Percentiles rank a stretch among this genome's conserved stretches.
phyloP scores from a whole-genome alignment of 257 asterid genomes.

The Solanum tarijense region DNA sequence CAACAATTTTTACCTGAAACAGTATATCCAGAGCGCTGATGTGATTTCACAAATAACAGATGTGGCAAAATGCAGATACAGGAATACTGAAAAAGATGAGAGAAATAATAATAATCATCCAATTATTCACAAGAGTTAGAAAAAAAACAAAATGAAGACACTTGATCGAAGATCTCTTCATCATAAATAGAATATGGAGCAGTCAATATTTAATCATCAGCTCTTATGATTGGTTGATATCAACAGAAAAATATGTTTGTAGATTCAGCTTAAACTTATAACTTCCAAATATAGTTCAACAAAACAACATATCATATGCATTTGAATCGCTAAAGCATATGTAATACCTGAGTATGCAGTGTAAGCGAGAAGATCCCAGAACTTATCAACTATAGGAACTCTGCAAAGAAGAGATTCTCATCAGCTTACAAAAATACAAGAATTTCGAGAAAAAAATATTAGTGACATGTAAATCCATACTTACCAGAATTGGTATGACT shows the following conservation, averaged over 20 bases:
- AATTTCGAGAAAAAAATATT: neutral
- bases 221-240: neutral
- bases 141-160: neutral
- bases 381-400: constrained; percentile 72
- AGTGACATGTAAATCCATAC: neutral
- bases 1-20: constrained; percentile 63
- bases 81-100: constrained; percentile 32
- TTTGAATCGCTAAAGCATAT: neutral
- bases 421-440: neutral
- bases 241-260: neutral
- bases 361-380: constrained; percentile 70
- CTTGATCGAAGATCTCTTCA: neutral
- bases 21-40: constrained; percentile 69
- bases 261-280: neutral
- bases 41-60: constrained; percentile 87
- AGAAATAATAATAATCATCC: neutral
- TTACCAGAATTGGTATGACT: neutral
- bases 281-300: neutral
- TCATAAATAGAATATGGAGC: neutral
- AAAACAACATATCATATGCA: neutral
- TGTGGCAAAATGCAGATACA: constrained; percentile 72
- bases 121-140: neutral
- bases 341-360: constrained; percentile 43
- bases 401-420: constrained; percentile 30
- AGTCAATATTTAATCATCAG: neutral